These are phyloP conservation scores for Tylopilus intermedius DNA, from an alignment of 768 basidiomycete genomes.

Conservation along the genomic window DNA sequence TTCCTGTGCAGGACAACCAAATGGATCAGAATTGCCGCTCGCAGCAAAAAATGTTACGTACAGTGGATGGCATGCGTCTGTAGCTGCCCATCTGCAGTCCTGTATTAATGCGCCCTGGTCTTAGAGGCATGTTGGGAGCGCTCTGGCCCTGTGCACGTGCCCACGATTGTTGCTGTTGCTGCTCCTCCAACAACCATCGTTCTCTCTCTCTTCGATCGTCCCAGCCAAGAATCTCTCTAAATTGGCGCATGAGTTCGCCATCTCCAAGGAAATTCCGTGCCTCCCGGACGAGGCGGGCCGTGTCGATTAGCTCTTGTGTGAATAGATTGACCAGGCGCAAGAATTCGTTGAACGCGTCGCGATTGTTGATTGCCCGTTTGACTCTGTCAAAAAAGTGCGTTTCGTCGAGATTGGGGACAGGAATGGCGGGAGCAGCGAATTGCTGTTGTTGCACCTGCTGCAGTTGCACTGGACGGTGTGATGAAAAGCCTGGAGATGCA, in stretches of 20 bases:
- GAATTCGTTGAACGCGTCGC: slow-evolving; percentile 89
- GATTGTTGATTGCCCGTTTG: slow-evolving; percentile 61
- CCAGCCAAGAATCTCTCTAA: slow-evolving; percentile 85
- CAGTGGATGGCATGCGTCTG: slow-evolving; percentile 71
- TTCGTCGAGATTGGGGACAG: slow-evolving; percentile 42
- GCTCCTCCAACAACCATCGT: slow-evolving; percentile 44
- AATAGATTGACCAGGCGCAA: slow-evolving; percentile 92
- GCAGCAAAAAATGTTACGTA: slow-evolving; percentile 38
- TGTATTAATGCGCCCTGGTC: slow-evolving; percentile 60
- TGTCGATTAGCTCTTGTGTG: slow-evolving; percentile 90
- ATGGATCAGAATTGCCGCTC: neutral
- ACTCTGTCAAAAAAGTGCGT: slow-evolving; percentile 91
- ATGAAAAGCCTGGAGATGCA: slow-evolving; percentile 19
- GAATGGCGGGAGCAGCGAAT: slow-evolving; percentile 14
- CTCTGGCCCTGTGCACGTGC: slow-evolving; percentile 44
- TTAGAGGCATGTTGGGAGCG: slow-evolving; percentile 31
- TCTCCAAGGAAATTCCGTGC: slow-evolving; percentile 72
- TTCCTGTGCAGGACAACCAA: slow-evolving; percentile 48
- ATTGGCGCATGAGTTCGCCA: slow-evolving; percentile 72
- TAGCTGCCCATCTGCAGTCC: slow-evolving; percentile 85
- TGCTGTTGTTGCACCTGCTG: slow-evolving; percentile 22
- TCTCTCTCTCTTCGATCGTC: slow-evolving; percentile 68
- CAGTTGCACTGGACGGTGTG: slow-evolving; percentile 21
- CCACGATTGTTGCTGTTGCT: slow-evolving; percentile 44
- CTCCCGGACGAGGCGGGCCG: slow-evolving; percentile 75